Conservation (phyloP, 2,329 filamentous ascomycete species). For the Emergomyces pasteurianus region DNA sequence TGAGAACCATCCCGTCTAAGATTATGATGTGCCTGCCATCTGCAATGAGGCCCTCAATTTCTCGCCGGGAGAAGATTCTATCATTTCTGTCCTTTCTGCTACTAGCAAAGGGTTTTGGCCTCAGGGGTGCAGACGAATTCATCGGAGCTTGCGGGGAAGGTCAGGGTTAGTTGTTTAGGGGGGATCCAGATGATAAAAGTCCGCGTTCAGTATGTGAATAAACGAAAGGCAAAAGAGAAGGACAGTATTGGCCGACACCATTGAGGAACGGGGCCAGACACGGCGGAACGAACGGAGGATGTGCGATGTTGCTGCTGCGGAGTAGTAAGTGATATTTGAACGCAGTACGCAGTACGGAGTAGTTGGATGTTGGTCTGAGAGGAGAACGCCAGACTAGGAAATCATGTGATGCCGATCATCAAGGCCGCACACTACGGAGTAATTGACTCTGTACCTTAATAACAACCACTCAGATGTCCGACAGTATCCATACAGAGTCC, state of each 20-base stretch:
- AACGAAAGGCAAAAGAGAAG: neutral
- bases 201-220: neutral
- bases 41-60: slow-evolving; percentile 74
- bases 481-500: neutral
- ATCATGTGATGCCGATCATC: too few relatives aligned
- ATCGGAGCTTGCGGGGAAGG: neutral
- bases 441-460: too few relatives aligned
- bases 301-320: neutral
- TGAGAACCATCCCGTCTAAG: slow-evolving; percentile 67
- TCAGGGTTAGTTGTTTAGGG: neutral
- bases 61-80: slow-evolving; percentile 44
- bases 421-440: too few relatives aligned
- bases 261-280: neutral
- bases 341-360: neutral
- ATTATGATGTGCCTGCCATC: slow-evolving; percentile 71
- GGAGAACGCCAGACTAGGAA: too few relatives aligned
- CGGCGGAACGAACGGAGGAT: neutral
- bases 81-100: slow-evolving; percentile 38
- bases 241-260: neutral
- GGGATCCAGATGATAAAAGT: neutral
- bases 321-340: neutral
- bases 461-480: too few relatives aligned
- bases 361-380: too few relatives aligned
- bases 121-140: neutral
- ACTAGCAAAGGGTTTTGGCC: slow-evolving; percentile 11